Base-by-base conservation (phyloP, 306 rosid species). In the Acacia acuminata region DNA sequence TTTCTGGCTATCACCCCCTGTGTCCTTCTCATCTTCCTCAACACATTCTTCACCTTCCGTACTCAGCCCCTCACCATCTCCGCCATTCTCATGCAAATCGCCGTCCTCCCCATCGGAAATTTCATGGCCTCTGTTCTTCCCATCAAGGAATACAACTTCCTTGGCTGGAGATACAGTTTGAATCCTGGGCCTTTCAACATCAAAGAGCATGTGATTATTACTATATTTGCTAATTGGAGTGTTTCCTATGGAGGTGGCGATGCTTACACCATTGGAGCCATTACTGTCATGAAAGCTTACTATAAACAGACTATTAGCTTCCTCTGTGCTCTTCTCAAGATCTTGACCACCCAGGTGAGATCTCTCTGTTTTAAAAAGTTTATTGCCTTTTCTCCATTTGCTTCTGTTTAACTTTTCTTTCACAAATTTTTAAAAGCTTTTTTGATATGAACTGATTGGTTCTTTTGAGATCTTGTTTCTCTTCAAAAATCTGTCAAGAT, bases 51-150 rank as follows among this genome's bases (percentile, higher is more conserved):
- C 94, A 91, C 97, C 3, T 96, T 77, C 90, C 90, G 99, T 14
- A 94, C 98, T 19, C 99, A 96, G 88, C 99, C 99, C 0, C 97
- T 96, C 47, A 13, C 85, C 20, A 92, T 96, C 73, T 94, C 98
- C 2, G 98, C 97, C 81, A 96, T 96, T 83, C 98, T 96, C 48
- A 96, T 96, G 99, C 98, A 96, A 89, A 96, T 96, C 27, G 91
- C 83, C 0, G 94, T 74, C 20, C 87, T 96, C 17, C 99, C 99
- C 71, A 75, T 94, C 32, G 99, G 98, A 0, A 91, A 78, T 75
- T 88, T 94, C 90, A 96, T 96, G 99, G 97, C 99, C 7, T 42
- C 92, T 3, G 81, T 84, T 30, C 98, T 96, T 27, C 98, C 99
- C 11, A 82, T 73, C 5, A 85, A 13, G 15, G 82, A 90, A 48